Evolutionary conservation across 2,329 filamentous ascomycete species (phyloP), one percentile per base, ranked within the genome.

Genomic region (Harringtonia aguacate): DNA sequence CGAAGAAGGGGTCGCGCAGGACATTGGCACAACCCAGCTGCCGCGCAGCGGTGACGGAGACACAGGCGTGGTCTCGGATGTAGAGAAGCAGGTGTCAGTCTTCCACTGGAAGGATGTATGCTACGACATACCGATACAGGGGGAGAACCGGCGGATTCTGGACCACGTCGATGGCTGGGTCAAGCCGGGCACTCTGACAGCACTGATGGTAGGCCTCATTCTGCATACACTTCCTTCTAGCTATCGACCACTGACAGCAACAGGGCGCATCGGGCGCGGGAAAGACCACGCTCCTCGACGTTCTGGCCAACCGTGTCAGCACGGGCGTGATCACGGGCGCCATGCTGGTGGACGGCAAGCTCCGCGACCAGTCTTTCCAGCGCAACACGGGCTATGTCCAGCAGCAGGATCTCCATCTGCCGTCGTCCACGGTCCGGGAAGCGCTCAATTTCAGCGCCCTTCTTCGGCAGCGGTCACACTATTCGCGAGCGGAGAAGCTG

Each of bases 331-430:
- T 95, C 38, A 79, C 77, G 8, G 89, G 89, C 43, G 82, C 90
- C 53, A 92, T 94, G 81, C 61, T 78, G 12, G 73, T 80, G 12
- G 72, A 79, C 47, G 76, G 75, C 27, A 72, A 69, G 31, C 79
- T 77, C 27, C 78, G 85, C 38, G 86, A 94, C 52, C 72, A 73
- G 36, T 87, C 84, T 0, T 95, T 95, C 73, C 88, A 94, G 61
- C 83, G 88, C 51, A 92, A 90, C 66, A 94, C 86, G 0, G 88
- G 88, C 39, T 94, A 94, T 53, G 88, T 89, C 30, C 86, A 94
- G 58, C 89, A 95, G 60, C 87, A 94, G 59, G 89, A 95, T 73
- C 72, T 95, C 14, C 89, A 95, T 59, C 70, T 94, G 36, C 72
- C 81, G 38, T 94, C 87, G 0, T 80, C 81, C 0, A 95, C 89